Base-by-base conservation (phyloP, 2,329 filamentous ascomycete genomes). In the Arthrobotrys musiformis region DNA sequence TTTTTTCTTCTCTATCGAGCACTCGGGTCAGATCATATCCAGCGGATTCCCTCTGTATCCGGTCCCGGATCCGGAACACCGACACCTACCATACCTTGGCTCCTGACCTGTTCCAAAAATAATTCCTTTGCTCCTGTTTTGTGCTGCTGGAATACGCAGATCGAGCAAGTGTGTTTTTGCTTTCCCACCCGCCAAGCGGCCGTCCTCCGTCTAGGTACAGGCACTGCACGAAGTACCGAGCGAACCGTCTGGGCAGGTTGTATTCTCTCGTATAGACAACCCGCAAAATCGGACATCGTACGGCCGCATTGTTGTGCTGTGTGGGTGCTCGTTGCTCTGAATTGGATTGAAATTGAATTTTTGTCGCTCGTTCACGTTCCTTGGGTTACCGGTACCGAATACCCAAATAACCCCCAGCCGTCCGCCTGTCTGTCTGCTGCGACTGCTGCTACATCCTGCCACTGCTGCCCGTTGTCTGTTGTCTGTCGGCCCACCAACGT, bases 91-190 rank as follows among this genome's bases (percentile, higher is more conserved):
- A n/a, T n/a, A n/a, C n/a, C 50, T 66, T 69, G 64, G 19, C 44
- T 48, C 13, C 44, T 48, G 22, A 24, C 54, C 58, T 60, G 64
- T 69, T 76, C 72, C 64, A 76, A 76, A 76, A 76, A 70, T 70
- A 75, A 42, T 37, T 22, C 24, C 44, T 48, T 48, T 37, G 19
- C 42, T 44, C 44, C 37, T 64, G 26, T 24, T n/a, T n/a, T 44
- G 26, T 44, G 61, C 66, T 70, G 68, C 68, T 72, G 56, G 70
- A 74, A 76, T 48, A 76, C 72, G 72, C 72, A 76, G 72, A 76
- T 75, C 63, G 61, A 68, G 70, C 54, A 58, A 40, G 54, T 58
- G 33, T 26, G 2, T 42, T 35, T 44, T 28, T 60, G 62, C 46
- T 48, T 48, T 63, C 24, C 11, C 42, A 11, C 33, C 30, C 54